Evolutionary conservation across 1,139 yeast species (phyloP), one percentile per base, ranked within the genome.

Genomic region (Kazachstania sp.): DNA sequence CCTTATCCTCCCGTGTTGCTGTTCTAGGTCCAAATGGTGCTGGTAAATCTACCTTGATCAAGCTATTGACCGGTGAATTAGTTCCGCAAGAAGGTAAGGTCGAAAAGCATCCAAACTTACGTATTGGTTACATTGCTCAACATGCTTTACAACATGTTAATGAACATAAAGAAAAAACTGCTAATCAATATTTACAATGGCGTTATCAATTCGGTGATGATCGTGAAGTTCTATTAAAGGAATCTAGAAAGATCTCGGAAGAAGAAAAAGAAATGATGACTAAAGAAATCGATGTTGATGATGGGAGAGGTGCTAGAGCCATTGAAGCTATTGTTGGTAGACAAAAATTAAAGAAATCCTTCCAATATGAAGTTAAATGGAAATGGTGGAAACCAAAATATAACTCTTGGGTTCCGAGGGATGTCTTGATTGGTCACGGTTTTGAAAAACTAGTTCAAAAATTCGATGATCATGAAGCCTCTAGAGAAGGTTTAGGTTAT

Each of bases 1-100:
- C 95, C 1, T 74, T 92, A 54, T 86, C 95, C 16, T 90, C 97
- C 39, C 84, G 98, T 71, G 96, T 92, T 55, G 98, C 97, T 41
- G 83, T 92, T 61, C 71, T 92, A 53, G 98, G 98, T 48, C 97
- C 98, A 54, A 92, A 92, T 67, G 98, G 98, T 76, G 98, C 98
- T 49, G 98, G 98, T 73, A 92, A 92, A 68, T 87, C 97, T 7
- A 92, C 98, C 18, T 75, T 92, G 62, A 92, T 92, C 70, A 92
- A 92, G 69, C 74, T 90, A 47, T 75, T 92, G 59, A 92, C 97
- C 11, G 98, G 86, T 54, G 98, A 92, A 69, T 74, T 87, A 52
- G 77, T 86, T 47, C 97, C 98, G 29, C 76, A 79, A 55, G 77
- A 71, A 54, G 98, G 98, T 61, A 82, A 79, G 54, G 97, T 92